Conservation (phyloP, 202 grass and related monocot genomes). For the Cymbopogon flexuosus region DNA sequence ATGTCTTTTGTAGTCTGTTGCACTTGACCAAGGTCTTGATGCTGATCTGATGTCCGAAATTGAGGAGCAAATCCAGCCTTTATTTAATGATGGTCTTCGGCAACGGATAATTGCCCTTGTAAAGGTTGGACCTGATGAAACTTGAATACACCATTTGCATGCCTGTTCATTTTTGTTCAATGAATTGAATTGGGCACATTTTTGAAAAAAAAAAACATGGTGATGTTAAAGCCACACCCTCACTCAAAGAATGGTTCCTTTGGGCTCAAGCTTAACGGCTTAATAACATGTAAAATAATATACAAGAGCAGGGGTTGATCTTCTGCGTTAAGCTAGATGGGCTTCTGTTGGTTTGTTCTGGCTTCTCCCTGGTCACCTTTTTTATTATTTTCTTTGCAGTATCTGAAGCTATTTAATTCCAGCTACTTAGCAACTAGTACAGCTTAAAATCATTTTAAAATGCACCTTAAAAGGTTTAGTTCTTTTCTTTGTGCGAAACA, state of each 20-base stretch:
- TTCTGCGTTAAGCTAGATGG: neutral
- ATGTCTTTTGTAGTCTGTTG: constrained; percentile 64
- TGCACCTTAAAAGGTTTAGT: constrained; percentile 8
- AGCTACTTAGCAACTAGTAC: neutral
- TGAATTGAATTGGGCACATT: neutral
- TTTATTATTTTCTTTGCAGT: neutral
- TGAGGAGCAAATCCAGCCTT: constrained; percentile 64
- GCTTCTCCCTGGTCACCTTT: neutral
- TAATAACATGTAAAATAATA: constrained; percentile 13
- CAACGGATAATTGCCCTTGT: constrained; percentile 62
- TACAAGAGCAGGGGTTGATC: neutral
- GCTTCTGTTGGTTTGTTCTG: neutral
- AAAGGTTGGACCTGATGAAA: constrained; percentile 54
- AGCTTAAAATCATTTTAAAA: neutral
- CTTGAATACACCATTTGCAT: constrained; percentile 21
- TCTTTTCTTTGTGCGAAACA: neutral
- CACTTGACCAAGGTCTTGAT: constrained; percentile 85
- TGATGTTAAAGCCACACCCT: constrained; percentile 3
- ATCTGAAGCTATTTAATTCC: neutral
- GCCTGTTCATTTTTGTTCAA: constrained; percentile 8
- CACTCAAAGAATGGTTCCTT: neutral
- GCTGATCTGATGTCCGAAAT: constrained; percentile 84
- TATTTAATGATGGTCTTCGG: constrained; percentile 74
- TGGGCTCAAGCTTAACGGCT: constrained; percentile 20
- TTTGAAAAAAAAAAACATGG: neutral